These are phyloP conservation scores for Acacia acuminata DNA, from an alignment of 306 rosid species.

Conservation along the genomic window DNA sequence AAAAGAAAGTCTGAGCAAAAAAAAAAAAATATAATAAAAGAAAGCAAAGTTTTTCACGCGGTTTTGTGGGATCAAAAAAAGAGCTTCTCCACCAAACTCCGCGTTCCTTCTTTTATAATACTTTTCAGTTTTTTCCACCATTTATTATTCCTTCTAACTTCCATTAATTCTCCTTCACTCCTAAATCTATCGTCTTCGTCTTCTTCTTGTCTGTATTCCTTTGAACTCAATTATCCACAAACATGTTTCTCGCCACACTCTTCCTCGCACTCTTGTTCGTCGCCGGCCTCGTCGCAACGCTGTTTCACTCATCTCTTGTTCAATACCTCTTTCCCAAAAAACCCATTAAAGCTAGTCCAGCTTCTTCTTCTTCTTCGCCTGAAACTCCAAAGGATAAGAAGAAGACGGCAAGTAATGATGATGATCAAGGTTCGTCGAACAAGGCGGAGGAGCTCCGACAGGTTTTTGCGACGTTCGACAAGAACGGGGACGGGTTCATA, in stretches of 20 bases:
- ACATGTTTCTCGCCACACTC: conserved; percentile 51
- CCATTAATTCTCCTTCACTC: background rate
- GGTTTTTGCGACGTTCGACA: conserved; percentile 74
- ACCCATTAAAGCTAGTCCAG: background rate
- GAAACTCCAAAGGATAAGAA: background rate
- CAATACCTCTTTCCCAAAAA: conserved; percentile 29
- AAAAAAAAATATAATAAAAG: background rate
- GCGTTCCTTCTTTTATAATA: background rate
- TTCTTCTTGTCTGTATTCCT: conserved; percentile 32
- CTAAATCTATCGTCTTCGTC: conserved; percentile 10
- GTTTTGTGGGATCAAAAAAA: background rate
- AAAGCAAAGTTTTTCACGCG: conserved; percentile 18
- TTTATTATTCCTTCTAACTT: background rate
- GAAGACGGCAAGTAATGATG: background rate
- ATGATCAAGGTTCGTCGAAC: background rate
- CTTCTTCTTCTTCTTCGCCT: conserved; percentile 15
- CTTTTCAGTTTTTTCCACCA: background rate
- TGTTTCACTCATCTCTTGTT: conserved; percentile 41
- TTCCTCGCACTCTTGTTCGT: conserved; percentile 55
- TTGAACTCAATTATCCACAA: background rate
- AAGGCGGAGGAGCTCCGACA: conserved; percentile 42
- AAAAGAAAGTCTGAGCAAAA: too few relatives aligned
- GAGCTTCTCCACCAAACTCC: background rate
- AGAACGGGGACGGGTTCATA: conserved; percentile 75
- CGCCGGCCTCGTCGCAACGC: conserved; percentile 58